phyloP scores from a whole-genome alignment of 371 early-diverging fungal species.

The Saksenaea oblongispora region DNA sequence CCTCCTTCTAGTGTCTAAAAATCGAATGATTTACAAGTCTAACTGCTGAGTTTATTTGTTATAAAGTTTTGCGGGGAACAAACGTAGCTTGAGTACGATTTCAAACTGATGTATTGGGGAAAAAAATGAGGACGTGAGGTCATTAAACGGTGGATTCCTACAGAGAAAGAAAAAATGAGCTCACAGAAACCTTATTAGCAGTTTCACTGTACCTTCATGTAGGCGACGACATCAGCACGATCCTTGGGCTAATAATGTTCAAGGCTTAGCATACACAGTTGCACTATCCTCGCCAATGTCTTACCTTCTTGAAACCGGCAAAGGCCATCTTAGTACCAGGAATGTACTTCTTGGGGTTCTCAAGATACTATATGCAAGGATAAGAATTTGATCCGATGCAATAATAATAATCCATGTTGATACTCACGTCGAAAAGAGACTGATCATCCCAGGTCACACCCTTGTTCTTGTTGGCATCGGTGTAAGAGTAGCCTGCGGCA shows the following conservation, averaged over 20 bases:
- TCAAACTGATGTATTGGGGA: not conserved
- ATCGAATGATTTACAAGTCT: constrained; percentile 4
- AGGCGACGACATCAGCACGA: constrained; percentile 22
- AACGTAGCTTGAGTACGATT: not conserved
- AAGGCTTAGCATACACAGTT: not conserved
- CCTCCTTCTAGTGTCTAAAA: not conserved
- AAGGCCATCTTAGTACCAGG: constrained; percentile 98
- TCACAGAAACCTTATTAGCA: not conserved
- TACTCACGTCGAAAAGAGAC: constrained; percentile 67
- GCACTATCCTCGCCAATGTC: not conserved
- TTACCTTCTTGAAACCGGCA: constrained; percentile 93
- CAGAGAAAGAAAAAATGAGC: not conserved
- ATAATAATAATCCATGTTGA: not conserved
- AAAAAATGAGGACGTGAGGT: not conserved
- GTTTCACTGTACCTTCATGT: constrained; percentile 6
- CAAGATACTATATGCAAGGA: constrained; percentile 58
- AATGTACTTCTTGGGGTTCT: constrained; percentile 98
- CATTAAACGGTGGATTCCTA: not conserved
- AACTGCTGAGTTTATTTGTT: constrained; percentile 4
- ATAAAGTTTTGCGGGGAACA: constrained; percentile 5
- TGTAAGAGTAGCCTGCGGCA: constrained; percentile 89
- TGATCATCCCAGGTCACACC: constrained; percentile 87
- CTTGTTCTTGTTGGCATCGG: constrained; percentile 90
- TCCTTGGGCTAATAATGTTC: constrained; percentile 9
- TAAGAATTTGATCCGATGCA: not conserved